Base-by-base conservation (phyloP, 2,329 filamentous ascomycete species). In the Epicoccum nigrum region DNA sequence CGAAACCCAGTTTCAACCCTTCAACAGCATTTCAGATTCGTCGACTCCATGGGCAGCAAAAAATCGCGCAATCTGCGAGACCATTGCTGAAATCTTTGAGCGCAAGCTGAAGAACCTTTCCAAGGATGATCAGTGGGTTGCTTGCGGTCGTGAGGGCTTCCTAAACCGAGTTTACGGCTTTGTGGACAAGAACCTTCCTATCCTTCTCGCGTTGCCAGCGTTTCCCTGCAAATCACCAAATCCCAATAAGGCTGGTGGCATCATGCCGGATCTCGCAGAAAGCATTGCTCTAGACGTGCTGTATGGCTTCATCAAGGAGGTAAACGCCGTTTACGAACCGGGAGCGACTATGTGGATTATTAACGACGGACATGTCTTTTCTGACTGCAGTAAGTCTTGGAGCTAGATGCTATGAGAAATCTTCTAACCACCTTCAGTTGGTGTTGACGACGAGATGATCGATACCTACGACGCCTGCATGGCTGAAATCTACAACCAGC, bases 201-300 rank as follows among this genome's bases (percentile, higher is more conserved):
- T 71, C n/a, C 60, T 60, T 6, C 55, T 67, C 15, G 59, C 60
- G 17, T 71, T 86, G 1, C 83, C 83, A 0, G 83, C 83, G 0
- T 86, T 86, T 41, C 83, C 84, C 0, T 86, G 83, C 76, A 86
- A 86, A 60, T 85, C 82, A 0, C 79, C 83, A 13, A 86, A 86
- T 53, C 62, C 64, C 0, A 73, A 77, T 25, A 86, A 87, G 47
- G 81, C 83, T 0, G 70, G 85, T 8, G 83, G 76, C 2, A 63
- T 59, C 5, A 64, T 76, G 30, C 77, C 76, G 1, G 76, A 79
- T 47, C 64, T 76, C 6, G 76, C 71, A 4, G 76, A 78, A 52
- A 69, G 76, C 39, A 64, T 79, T 32, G 76, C 75, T 4, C 61
- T 79, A 30, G 64, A 69, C 13, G 71, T 72, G 28, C 62, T 79